Evolutionary conservation across 2,329 filamentous ascomycete genomes (phyloP).

Genomic region (Kalmusia sp.): DNA sequence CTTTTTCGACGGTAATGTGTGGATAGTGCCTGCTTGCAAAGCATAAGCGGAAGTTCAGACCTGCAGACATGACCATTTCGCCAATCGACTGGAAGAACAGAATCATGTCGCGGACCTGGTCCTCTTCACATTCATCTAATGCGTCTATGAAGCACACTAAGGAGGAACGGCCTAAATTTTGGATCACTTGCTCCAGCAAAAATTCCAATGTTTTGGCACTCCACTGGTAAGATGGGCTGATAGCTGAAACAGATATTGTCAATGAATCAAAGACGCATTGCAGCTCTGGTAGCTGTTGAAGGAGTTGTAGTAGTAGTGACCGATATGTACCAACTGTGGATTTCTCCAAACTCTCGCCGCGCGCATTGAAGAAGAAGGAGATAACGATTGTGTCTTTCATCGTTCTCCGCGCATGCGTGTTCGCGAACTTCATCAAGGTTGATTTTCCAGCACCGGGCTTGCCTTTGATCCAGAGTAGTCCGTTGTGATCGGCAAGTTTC

Average conservation of each 20-base stretch:
- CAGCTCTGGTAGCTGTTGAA: constrained; percentile 11
- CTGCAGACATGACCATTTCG: constrained; percentile 18
- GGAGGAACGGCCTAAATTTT: constrained; percentile 5
- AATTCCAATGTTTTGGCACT: constrained; percentile 5
- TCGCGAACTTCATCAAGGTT: constrained; percentile 22
- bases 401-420: neutral
- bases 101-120: constrained; percentile 51
- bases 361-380: constrained; percentile 25
- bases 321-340: constrained; percentile 21
- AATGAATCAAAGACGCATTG: constrained; percentile 9
- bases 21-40: constrained; percentile 59
- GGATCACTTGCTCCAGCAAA: constrained; percentile 15
- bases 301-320: constrained; percentile 23
- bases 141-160: constrained; percentile 46
- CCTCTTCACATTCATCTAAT: constrained; percentile 56
- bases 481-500: constrained; percentile 34
- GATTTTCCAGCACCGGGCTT: constrained; percentile 45
- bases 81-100: constrained; percentile 50
- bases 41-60: constrained; percentile 40
- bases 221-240: constrained; percentile 3
- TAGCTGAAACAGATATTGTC: neutral
- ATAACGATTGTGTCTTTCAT: constrained; percentile 7
- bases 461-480: constrained; percentile 56
- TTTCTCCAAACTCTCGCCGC: constrained; percentile 16
- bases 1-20: constrained; percentile 38